Conservation (phyloP, 2,329 filamentous ascomycete genomes). For the Aspergillus intermedius region DNA sequence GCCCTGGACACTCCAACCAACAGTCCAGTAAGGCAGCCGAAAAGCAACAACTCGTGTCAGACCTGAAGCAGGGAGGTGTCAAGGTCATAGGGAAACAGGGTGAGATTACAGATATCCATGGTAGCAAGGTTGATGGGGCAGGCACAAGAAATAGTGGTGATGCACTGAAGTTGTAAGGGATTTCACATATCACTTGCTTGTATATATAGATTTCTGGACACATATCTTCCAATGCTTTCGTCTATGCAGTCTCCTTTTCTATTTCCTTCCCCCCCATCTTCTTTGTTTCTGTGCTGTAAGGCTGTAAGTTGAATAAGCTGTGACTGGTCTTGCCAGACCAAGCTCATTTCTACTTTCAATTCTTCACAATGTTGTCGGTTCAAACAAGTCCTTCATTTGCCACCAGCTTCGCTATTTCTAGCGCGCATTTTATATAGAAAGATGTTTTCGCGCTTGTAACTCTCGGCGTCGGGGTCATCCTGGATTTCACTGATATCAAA, state of each 20-base stretch:
- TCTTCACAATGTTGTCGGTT: background rate
- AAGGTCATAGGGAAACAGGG: slow-evolving; percentile 89
- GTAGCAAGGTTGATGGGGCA: slow-evolving; percentile 59
- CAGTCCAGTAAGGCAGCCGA: slow-evolving; percentile 39
- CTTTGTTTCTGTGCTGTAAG: background rate
- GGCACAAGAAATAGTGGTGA: slow-evolving; percentile 21
- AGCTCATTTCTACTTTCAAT: too few relatives aligned
- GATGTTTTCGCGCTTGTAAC: slow-evolving; percentile 33
- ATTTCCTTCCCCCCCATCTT: background rate
- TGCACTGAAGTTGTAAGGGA: slow-evolving; percentile 29
- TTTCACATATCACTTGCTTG: background rate
- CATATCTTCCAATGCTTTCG: background rate
- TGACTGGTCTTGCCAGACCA: too few relatives aligned
- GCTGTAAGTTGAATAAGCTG: too few relatives aligned
- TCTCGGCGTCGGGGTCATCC: slow-evolving; percentile 44
- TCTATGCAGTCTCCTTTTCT: background rate
- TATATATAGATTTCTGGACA: background rate
- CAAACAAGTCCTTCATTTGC: background rate
- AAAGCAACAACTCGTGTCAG: slow-evolving; percentile 54
- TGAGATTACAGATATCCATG: slow-evolving; percentile 74
- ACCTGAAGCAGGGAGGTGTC: slow-evolving; percentile 77
- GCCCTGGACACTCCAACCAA: slow-evolving; percentile 42
- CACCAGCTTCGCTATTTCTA: slow-evolving; percentile 13
- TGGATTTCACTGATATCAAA: slow-evolving; percentile 58
- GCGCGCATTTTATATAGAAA: slow-evolving; percentile 32